phyloP scores from a whole-genome alignment of 768 basidiomycete genomes.

The Pleurotus pulmonarius region DNA sequence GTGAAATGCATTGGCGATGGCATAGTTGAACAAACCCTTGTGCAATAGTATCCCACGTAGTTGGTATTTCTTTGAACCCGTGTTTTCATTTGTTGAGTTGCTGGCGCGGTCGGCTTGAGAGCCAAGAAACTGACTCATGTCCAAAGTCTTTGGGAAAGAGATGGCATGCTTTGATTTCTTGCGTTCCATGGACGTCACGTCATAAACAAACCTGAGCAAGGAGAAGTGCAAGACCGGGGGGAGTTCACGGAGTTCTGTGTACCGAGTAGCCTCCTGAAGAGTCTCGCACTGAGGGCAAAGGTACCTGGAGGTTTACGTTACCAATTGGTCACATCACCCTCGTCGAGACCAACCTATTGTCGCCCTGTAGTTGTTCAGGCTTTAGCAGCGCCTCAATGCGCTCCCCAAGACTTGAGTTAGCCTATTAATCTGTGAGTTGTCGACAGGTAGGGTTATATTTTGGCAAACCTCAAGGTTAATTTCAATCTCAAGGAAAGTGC shows the following conservation, averaged over 20 bases:
- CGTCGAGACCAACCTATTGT: conserved; percentile 63
- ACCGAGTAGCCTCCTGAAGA: conserved; percentile 78
- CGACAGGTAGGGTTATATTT: background rate
- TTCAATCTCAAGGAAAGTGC: conserved; percentile 87
- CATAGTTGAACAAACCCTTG: conserved; percentile 46
- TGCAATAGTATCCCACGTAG: conserved; percentile 84
- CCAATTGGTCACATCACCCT: background rate
- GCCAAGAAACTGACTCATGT: conserved; percentile 68
- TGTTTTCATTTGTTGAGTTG: conserved; percentile 12
- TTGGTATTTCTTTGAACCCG: conserved; percentile 55
- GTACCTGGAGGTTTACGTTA: conserved; percentile 48
- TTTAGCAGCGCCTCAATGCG: conserved; percentile 62
- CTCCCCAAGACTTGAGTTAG: conserved; percentile 69
- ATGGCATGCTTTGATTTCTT: conserved; percentile 85
- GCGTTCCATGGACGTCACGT: conserved; percentile 70
- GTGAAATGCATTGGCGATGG: background rate
- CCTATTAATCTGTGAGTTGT: conserved; percentile 35
- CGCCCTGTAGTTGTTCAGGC: conserved; percentile 71
- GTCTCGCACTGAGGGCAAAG: conserved; percentile 69
- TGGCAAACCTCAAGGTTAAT: conserved; percentile 67
- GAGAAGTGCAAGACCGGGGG: conserved; percentile 93
- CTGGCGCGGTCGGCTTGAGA: conserved; percentile 14
- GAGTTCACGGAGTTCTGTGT: conserved; percentile 62
- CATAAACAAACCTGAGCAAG: conserved; percentile 89
- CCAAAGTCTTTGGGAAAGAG: conserved; percentile 67